Evolutionary conservation across 805 yeast genomes (phyloP).

Genomic region (Maudiozyma turicensis): DNA sequence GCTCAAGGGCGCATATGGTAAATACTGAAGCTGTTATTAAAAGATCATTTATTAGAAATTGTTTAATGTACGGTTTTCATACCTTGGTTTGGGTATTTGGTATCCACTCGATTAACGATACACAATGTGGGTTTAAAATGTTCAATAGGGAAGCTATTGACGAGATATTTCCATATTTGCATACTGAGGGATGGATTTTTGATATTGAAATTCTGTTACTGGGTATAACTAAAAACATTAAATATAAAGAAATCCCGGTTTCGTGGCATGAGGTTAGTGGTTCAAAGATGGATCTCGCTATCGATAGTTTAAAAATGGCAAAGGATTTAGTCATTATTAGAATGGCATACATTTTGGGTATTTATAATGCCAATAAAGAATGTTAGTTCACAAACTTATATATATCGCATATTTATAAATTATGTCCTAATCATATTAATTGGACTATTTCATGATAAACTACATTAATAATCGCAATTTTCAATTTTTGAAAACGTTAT

Average conservation of each 20-base stretch:
- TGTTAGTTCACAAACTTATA: not conserved
- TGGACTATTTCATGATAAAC: no score
- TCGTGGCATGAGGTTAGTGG: conserved; percentile 98
- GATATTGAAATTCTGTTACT: conserved; percentile 87
- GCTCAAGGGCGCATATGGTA: conserved; percentile 95
- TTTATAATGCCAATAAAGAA: conserved; percentile 42
- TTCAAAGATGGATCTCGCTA: conserved; percentile 83
- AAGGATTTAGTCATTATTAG: conserved; percentile 85
- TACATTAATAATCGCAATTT: no score
- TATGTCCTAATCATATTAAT: no score
- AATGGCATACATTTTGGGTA: conserved; percentile 75
- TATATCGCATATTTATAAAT: no score
- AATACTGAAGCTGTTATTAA: conserved; percentile 94
- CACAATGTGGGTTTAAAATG: conserved; percentile 95
- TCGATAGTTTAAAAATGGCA: conserved; percentile 89
- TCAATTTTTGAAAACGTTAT: not conserved
- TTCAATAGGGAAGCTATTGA: conserved; percentile 63
- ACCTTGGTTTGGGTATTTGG: conserved; percentile 82
- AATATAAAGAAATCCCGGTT: conserved; percentile 70
- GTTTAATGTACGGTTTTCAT: conserved; percentile 88
- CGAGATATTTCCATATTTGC: conserved; percentile 76
- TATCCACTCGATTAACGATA: conserved; percentile 74
- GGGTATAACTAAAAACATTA: conserved; percentile 60
- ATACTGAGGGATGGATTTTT: conserved; percentile 97
- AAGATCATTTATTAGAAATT: conserved; percentile 77